Evolutionary conservation across 768 basidiomycete genomes (phyloP).

Genomic region (Leucocoprinus leucothites): DNA sequence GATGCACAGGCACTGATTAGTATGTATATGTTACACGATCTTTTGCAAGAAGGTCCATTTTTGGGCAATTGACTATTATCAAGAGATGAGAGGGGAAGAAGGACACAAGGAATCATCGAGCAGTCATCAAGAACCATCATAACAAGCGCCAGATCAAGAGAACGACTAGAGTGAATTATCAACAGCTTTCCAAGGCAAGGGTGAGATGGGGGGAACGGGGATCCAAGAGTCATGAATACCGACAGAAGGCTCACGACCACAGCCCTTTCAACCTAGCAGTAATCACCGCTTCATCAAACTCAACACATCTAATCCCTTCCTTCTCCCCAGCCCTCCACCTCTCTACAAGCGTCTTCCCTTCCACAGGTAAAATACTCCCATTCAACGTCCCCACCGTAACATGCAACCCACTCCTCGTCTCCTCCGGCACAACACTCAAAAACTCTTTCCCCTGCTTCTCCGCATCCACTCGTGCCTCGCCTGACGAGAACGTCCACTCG

Average conservation of each 20-base stretch:
- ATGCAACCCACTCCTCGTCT: slow-evolving; percentile 60
- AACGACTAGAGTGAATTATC: background rate
- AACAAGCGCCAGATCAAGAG: too few relatives aligned
- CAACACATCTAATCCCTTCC: slow-evolving; percentile 8
- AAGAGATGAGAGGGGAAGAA: too few relatives aligned
- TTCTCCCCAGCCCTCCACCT: slow-evolving; percentile 41
- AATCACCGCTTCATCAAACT: slow-evolving; percentile 4
- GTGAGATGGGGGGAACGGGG: too few relatives aligned
- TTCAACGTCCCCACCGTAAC: slow-evolving; percentile 82
- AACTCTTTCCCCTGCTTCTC: slow-evolving; percentile 41
- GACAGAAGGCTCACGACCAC: background rate
- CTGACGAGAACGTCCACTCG: slow-evolving; percentile 8
- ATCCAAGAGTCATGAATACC: background rate
- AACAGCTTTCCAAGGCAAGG: too few relatives aligned
- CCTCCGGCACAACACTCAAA: slow-evolving; percentile 40
- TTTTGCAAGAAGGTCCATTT: too few relatives aligned
- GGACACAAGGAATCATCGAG: too few relatives aligned
- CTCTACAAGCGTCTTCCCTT: slow-evolving; percentile 69
- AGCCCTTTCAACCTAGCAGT: slow-evolving; percentile 7
- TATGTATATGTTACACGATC: too few relatives aligned
- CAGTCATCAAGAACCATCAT: too few relatives aligned
- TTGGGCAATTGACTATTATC: too few relatives aligned
- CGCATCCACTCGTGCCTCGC: slow-evolving; percentile 14
- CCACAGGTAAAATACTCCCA: slow-evolving; percentile 53
- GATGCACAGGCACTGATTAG: too few relatives aligned